Conservation (phyloP, 1,139 yeast species). For the Yamadazyma spencermartinsiae region DNA sequence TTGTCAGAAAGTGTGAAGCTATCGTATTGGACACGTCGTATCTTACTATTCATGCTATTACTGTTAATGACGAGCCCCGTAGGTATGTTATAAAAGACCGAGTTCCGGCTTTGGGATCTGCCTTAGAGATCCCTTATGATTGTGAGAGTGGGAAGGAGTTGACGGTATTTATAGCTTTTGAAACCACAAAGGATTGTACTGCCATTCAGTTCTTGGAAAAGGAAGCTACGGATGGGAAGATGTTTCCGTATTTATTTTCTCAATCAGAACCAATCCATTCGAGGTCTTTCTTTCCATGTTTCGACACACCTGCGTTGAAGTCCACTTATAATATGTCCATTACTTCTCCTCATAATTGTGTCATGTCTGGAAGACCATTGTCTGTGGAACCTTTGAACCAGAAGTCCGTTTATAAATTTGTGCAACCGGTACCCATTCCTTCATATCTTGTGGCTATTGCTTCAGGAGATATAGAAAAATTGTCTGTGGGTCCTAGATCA, state of each 20-base stretch:
- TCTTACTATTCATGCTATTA: slow-evolving; percentile 49
- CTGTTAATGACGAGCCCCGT: slow-evolving; percentile 39
- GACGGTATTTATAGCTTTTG: slow-evolving; percentile 48
- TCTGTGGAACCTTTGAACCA: slow-evolving; percentile 20
- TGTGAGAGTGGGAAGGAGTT: slow-evolving; percentile 19
- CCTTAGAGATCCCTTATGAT: slow-evolving; percentile 42
- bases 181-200: slow-evolving; percentile 74
- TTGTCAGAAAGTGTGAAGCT: slow-evolving; percentile 22
- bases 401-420: slow-evolving; percentile 41
- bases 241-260: slow-evolving; percentile 76
- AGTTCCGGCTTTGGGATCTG: slow-evolving; percentile 67
- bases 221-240: slow-evolving; percentile 75
- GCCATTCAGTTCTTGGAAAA: slow-evolving; percentile 85
- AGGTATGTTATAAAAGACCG: slow-evolving; percentile 47
- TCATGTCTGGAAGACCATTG: slow-evolving; percentile 63
- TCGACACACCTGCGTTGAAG: slow-evolving; percentile 87
- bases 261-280: slow-evolving; percentile 94
- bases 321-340: slow-evolving; percentile 61
- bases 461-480: slow-evolving; percentile 71
- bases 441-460: slow-evolving; percentile 84
- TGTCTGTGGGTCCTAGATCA: slow-evolving; percentile 84
- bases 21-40: slow-evolving; percentile 70
- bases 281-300: slow-evolving; percentile 83
- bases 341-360: slow-evolving; percentile 62
- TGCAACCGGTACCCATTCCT: slow-evolving; percentile 84